Percentiles rank a stretch among this genome's conserved stretches.
Conservation (phyloP, 805 yeast species). For the Ogataea angusta region DNA sequence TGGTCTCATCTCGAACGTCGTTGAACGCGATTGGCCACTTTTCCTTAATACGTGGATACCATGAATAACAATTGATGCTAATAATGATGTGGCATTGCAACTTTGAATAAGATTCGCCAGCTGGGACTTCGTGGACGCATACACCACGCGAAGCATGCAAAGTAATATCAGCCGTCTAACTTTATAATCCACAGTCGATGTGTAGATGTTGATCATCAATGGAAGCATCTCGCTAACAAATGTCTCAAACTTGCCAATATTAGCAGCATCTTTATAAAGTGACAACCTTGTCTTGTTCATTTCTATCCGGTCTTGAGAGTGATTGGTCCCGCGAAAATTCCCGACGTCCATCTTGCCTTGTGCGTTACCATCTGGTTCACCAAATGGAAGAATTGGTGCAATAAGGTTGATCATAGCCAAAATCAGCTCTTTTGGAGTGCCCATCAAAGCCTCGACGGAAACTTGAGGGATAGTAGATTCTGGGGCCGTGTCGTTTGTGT, state of each 20-base stretch:
- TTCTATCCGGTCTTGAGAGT: slow-evolving; percentile 19
- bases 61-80: slow-evolving; percentile 63
- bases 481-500: slow-evolving; percentile 5
- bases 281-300: slow-evolving; percentile 34
- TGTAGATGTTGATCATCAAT: slow-evolving; percentile 58
- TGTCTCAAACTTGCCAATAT: slow-evolving; percentile 12
- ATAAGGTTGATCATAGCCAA: slow-evolving; percentile 53
- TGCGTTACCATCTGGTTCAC: slow-evolving; percentile 10
- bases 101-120: slow-evolving; percentile 33
- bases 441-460: slow-evolving; percentile 69
- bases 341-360: slow-evolving; percentile 25
- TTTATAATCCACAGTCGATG: slow-evolving; percentile 67
- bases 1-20: slow-evolving; percentile 26
- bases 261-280: slow-evolving; percentile 29
- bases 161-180: slow-evolving; percentile 57
- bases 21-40: slow-evolving; percentile 11
- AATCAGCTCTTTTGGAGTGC: slow-evolving; percentile 66
- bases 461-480: slow-evolving; percentile 18
- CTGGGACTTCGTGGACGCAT: slow-evolving; percentile 35
- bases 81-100: slow-evolving; percentile 42
- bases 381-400: slow-evolving; percentile 54
- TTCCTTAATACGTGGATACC: slow-evolving; percentile 34
- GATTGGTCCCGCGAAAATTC: slow-evolving; percentile 29
- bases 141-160: slow-evolving; percentile 49
- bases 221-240: slow-evolving; percentile 50